A percentile compares a stretch with the other conserved stretches of the same genome.
Evolutionary conservation across 1,139 yeast species (phyloP).

Genomic region (Pichia sp.): DNA sequence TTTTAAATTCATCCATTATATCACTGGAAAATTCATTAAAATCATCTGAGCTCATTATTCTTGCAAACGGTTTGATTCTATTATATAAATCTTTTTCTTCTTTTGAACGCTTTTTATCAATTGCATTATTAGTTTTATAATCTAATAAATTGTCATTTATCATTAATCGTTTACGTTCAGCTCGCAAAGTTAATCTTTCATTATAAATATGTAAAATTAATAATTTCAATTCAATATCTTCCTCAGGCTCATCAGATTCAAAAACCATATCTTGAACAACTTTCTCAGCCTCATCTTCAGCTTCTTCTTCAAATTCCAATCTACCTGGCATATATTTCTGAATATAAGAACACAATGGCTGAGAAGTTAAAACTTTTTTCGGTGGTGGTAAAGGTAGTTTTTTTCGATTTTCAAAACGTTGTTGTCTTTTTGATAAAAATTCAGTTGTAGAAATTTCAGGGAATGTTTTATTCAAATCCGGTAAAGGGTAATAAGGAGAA

Average conservation of each 20-base stretch:
- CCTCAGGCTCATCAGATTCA: slow-evolving; percentile 85
- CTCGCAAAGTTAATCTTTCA: slow-evolving; percentile 82
- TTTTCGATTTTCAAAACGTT: slow-evolving; percentile 63
- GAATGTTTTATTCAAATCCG: slow-evolving; percentile 70
- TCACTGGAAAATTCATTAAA: slow-evolving; percentile 69
- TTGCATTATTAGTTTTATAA: slow-evolving; percentile 69
- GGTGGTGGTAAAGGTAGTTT: slow-evolving; percentile 68
- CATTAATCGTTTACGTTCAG: slow-evolving; percentile 82
- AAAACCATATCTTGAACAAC: slow-evolving; percentile 93
- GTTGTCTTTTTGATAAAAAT: slow-evolving; percentile 62
- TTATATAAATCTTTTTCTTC: slow-evolving; percentile 82
- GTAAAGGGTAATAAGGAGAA: slow-evolving; percentile 70
- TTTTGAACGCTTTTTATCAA: slow-evolving; percentile 75
- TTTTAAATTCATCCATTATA: slow-evolving; percentile 68
- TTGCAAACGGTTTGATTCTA: slow-evolving; percentile 72
- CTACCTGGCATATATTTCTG: slow-evolving; percentile 99
- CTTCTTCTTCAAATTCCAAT: slow-evolving; percentile 91
- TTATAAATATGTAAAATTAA: slow-evolving; percentile 85
- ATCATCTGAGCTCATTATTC: slow-evolving; percentile 75
- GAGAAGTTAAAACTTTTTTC: slow-evolving; percentile 82
- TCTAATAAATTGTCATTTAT: slow-evolving; percentile 75
- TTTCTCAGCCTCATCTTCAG: slow-evolving; percentile 93
- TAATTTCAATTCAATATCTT: slow-evolving; percentile 83
- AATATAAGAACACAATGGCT: slow-evolving; percentile 92
- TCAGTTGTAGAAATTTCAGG: slow-evolving; percentile 56